Percentiles rank a stretch among this genome's conserved stretches.
Evolutionary conservation across 805 yeast species (phyloP).

Genomic region (Candida cerambycidarum): DNA sequence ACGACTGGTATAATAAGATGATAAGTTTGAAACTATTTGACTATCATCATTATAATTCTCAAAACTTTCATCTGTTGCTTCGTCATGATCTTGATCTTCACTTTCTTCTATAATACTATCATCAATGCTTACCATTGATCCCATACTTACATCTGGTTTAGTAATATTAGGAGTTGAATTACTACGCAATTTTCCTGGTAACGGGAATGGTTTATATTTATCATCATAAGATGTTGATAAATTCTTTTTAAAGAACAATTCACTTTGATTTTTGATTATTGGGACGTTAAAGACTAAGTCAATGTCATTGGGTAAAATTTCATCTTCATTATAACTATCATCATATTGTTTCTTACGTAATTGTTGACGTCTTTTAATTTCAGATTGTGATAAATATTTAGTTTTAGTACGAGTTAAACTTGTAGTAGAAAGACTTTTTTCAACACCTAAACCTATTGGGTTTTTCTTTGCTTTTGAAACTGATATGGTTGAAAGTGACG

Average conservation of each 20-base stretch:
- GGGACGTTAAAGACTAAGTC: conserved; percentile 46
- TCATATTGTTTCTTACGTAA: conserved; percentile 41
- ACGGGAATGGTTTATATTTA: conserved; percentile 31
- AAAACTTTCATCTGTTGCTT: background rate
- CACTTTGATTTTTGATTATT: conserved; percentile 35
- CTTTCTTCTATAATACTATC: background rate
- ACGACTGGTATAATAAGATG: conserved; percentile 36
- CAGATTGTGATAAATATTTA: conserved; percentile 32
- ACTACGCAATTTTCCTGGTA: conserved; percentile 27
- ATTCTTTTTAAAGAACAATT: conserved; percentile 24
- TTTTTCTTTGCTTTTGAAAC: background rate
- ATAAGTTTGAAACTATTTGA: conserved; percentile 36
- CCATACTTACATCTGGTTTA: background rate
- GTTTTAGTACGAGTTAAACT: conserved; percentile 33
- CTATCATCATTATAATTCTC: conserved; percentile 22
- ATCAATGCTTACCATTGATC: background rate
- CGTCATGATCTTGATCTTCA: background rate
- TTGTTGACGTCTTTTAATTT: conserved; percentile 38
- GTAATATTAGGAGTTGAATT: conserved; percentile 12
- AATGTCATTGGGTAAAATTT: conserved; percentile 35
- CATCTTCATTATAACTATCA: conserved; percentile 42
- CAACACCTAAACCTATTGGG: conserved; percentile 1
- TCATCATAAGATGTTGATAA: conserved; percentile 16
- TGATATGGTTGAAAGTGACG: background rate
- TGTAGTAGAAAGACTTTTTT: conserved; percentile 16